These are phyloP conservation scores for Limnanthes douglasii DNA, from an alignment of 345 rosid genomes.

Conservation along the genomic window DNA sequence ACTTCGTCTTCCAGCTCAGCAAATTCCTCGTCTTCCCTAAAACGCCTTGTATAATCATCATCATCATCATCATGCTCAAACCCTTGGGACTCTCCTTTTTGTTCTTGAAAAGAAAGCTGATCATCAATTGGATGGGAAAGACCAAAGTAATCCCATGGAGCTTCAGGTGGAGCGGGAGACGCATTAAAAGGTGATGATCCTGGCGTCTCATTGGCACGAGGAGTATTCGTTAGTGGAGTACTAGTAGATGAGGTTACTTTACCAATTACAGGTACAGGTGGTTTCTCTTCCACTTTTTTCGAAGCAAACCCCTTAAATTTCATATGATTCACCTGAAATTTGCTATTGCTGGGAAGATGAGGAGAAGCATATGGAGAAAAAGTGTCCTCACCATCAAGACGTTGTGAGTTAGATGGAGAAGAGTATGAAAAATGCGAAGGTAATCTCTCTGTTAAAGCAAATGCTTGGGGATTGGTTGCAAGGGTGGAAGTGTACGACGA, in stretches of 20 bases:
- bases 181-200: constrained; percentile 34
- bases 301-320: constrained; percentile 45
- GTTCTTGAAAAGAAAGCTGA: constrained; percentile 40
- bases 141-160: constrained; percentile 85
- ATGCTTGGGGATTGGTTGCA: constrained; percentile 74
- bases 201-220: constrained; percentile 24
- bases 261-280: constrained; percentile 29
- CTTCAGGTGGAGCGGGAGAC: constrained; percentile 35
- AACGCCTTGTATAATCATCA: constrained; percentile 23
- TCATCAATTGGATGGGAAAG: constrained; percentile 47
- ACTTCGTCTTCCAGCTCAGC: constrained; percentile 54
- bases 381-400: constrained; percentile 23
- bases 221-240: constrained; percentile 23
- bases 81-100: constrained; percentile 18
- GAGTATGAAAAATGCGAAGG: constrained; percentile 44
- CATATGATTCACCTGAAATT: constrained; percentile 48
- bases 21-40: constrained; percentile 43
- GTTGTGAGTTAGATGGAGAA: constrained; percentile 48
- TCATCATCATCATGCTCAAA: constrained; percentile 27
- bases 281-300: constrained; percentile 59
- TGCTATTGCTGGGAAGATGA: constrained; percentile 38
- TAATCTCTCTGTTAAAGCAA: constrained; percentile 40
- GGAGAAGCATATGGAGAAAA: constrained; percentile 53
- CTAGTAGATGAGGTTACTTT: constrained; percentile 41
- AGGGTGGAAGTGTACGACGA: constrained; percentile 64